phyloP scores from a whole-genome alignment of 2,329 filamentous ascomycete species.

The Mollisia scopiformis region DNA sequence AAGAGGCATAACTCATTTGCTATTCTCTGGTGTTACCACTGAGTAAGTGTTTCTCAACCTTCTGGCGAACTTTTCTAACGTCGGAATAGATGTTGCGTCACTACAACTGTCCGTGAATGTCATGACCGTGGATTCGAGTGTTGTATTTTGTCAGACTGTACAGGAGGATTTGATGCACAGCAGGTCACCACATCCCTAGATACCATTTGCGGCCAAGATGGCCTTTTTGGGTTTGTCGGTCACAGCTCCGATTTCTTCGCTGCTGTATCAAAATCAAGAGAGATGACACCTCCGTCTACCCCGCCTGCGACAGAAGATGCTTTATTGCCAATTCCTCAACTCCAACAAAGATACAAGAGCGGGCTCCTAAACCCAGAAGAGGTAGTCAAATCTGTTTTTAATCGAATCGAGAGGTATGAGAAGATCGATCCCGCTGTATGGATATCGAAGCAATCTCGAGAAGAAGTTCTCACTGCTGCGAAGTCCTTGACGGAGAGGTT shows the following conservation, averaged over 20 bases:
- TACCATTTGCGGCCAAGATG: constrained; percentile 53
- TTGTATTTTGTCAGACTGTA: constrained; percentile 53
- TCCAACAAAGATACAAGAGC: constrained; percentile 46
- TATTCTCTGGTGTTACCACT: constrained; percentile 61
- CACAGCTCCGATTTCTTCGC: constrained; percentile 43
- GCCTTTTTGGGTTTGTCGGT: constrained; percentile 52
- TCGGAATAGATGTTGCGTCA: constrained; percentile 50
- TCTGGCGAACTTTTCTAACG: constrained; percentile 3
- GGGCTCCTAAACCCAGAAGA: constrained; percentile 45
- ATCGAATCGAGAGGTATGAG: constrained; percentile 52
- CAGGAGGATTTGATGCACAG: constrained; percentile 50
- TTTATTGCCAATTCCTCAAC: constrained; percentile 39
- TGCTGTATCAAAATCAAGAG: constrained; percentile 26
- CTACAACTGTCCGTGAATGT: constrained; percentile 57
- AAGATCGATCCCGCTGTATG: constrained; percentile 52
- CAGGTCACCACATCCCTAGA: constrained; percentile 51
- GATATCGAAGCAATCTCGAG: constrained; percentile 47
- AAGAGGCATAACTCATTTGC: constrained; percentile 58
- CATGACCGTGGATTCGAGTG: constrained; percentile 65
- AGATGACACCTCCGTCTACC: constrained; percentile 29
- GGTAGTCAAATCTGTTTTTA: constrained; percentile 47
- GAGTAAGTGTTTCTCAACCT: constrained; percentile 39
- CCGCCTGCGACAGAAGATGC: constrained; percentile 24
- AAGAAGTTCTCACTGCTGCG: constrained; percentile 44
- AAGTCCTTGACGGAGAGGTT: constrained; percentile 44